Base-by-base conservation (phyloP, 441 rosid species). In the Lagerstroemia fauriei region DNA sequence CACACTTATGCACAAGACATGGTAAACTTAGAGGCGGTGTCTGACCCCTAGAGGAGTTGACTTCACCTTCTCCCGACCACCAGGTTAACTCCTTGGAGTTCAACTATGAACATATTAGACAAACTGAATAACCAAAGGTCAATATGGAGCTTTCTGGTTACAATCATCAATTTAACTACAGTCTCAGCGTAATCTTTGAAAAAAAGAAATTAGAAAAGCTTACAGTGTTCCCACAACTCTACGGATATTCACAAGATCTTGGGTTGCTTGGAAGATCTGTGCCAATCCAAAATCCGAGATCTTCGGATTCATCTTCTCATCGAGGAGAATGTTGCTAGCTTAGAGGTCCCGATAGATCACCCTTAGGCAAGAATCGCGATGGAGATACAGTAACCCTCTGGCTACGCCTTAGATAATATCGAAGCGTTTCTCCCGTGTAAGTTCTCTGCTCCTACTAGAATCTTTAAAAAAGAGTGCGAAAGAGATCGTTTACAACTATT, bases 151-250 rank as follows among this genome's bases (percentile, higher is more conserved):
- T 38, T 24, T 59, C 7, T 9, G 22, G 66, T 59, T 59, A 10
- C 27, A 25, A 20, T 24, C 25, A 50, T 16, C 59, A 5, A 53
- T 53, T 20, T 14, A 3, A 53, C 18, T 18, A 53, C 59, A 16
- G 24, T 16, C 44, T 16, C 6, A 53, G 18, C 56, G 17, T 16
- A 38, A 6, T 6, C 44, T 38, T 38, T 27, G 25, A 3, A n/a
- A 61, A 11, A 29, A 46, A 9, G 24, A 24, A 53, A 34, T 72
- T 7, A 16, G 0, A 76, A 38, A n/a, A 16, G 11, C 79, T 57
- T 76, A 76, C 79, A 57, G 32, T 56, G 79, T 76, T 53, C 79
- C 79, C 29, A 76, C 69, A 22, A 56, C 68, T 41, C 68, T 56
- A 6, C 32, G 3, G 9, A 63, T 75, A 51, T 75, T 51, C 29